Percentiles rank a stretch among this genome's conserved stretches.
Evolutionary conservation across 2,329 filamentous ascomycete genomes (phyloP).

Genomic region (Alternaria brassicicola): DNA sequence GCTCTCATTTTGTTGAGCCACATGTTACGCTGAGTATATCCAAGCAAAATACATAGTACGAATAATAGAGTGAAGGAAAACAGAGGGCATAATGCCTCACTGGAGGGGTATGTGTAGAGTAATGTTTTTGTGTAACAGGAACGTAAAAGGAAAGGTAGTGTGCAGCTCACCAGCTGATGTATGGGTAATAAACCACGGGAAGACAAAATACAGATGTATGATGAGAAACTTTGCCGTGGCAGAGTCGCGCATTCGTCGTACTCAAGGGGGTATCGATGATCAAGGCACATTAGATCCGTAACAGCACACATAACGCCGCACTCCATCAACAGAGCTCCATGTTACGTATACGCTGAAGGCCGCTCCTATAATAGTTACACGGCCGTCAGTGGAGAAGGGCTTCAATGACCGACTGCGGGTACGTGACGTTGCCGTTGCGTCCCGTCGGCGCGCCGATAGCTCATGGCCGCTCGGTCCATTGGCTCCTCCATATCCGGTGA

Average conservation of each 20-base stretch:
- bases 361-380: neutral
- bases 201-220: neutral
- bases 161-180: conserved; percentile 7
- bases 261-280: conserved; percentile 26
- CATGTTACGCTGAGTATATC: neutral
- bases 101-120: conserved; percentile 3
- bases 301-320: conserved; percentile 22
- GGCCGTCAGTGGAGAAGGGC: conserved; percentile 16
- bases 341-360: neutral
- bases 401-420: conserved; percentile 40
- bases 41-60: neutral
- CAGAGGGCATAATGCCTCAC: neutral
- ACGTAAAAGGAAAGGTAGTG: neutral
- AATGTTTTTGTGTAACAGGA: conserved; percentile 3
- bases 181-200: neutral
- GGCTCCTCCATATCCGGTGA: conserved; percentile 50
- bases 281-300: conserved; percentile 21
- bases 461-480: conserved; percentile 50
- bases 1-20: neutral
- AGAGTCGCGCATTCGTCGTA: conserved; percentile 19
- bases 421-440: conserved; percentile 48
- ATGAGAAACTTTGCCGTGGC: conserved; percentile 8
- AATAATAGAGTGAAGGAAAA: neutral
- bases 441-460: conserved; percentile 56
- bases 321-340: conserved; percentile 14